phyloP scores from a whole-genome alignment of 192 early-diverging fungal species.

The Mortierella hygrophila region DNA sequence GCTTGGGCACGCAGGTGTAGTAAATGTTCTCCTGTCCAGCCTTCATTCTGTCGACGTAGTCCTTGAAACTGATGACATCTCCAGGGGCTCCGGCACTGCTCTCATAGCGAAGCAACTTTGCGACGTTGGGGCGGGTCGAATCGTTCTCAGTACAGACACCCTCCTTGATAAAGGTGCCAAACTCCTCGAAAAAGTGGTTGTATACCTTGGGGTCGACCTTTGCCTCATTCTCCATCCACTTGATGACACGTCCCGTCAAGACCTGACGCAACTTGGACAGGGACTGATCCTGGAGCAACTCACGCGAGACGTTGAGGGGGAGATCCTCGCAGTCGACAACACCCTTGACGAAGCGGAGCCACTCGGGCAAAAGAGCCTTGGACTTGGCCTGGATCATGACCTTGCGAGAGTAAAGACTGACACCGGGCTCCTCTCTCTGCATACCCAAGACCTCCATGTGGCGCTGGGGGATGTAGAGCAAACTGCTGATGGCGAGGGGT shows the following conservation, averaged over 20 bases:
- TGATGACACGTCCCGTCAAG: slow-evolving; percentile 67
- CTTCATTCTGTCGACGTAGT: slow-evolving; percentile 78
- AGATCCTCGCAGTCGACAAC: slow-evolving; percentile 89
- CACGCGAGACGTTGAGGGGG: slow-evolving; percentile 88
- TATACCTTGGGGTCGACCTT: slow-evolving; percentile 61
- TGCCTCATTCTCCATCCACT: slow-evolving; percentile 67
- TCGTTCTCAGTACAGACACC: slow-evolving; percentile 80
- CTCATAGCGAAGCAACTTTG: slow-evolving; percentile 73
- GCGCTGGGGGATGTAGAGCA: slow-evolving; percentile 72
- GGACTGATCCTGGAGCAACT: slow-evolving; percentile 80
- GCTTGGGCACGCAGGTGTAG: slow-evolving; percentile 71
- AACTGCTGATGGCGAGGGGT: slow-evolving; percentile 67
- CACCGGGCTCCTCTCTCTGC: slow-evolving; percentile 69
- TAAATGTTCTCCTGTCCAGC: slow-evolving; percentile 83
- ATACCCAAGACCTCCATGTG: slow-evolving; percentile 69
- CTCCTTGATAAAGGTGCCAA: slow-evolving; percentile 79
- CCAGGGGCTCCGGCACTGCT: slow-evolving; percentile 38
- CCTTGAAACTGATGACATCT: slow-evolving; percentile 73
- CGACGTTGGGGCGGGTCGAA: slow-evolving; percentile 64
- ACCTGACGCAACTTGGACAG: slow-evolving; percentile 70
- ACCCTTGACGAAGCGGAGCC: slow-evolving; percentile 84
- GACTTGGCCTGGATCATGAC: slow-evolving; percentile 77
- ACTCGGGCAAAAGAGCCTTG: slow-evolving; percentile 79
- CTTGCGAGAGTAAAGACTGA: slow-evolving; percentile 73
- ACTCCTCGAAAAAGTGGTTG: slow-evolving; percentile 73